Base-by-base conservation (phyloP, 768 basidiomycete genomes). In the Auricularia sp. region DNA sequence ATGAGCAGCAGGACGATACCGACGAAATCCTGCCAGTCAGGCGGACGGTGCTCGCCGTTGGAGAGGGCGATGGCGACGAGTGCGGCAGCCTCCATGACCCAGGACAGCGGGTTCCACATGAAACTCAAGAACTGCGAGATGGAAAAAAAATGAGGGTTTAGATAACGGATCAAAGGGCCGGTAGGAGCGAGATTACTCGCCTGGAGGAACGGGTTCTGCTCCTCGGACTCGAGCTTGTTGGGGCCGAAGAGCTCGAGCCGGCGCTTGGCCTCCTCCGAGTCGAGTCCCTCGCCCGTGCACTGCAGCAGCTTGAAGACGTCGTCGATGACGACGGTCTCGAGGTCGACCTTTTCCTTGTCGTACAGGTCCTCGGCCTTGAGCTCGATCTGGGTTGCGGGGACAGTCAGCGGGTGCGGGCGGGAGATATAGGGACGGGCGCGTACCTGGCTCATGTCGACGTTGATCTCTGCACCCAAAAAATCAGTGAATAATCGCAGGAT, bases 81-180 rank as follows among this genome's bases (percentile, higher is more conserved):
- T 7, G 92, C 91, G 45, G 94, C 94, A 67, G 89, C 94, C 77
- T 98, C 96, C 96, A 98, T 98, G 77, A 98, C 96, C 96, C 96
- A 98, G 39, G 96, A 98, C 13, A 98, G 82, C 54, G 96, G 96
- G 79, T 98, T 98, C 96, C 96, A 98, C 96, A 98, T 98, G 84
- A 98, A 98, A 74, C 87, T 87, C 70, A 94, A 79, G 77, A 95
- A 94, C 90, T 92, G 59, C 39, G 45, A 58, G 21, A 14, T 44
- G 62, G 24, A 29, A 37, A 24, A 59, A 4, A 54, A 7, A 14
- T 8, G 39, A 7, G 39, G 8, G 39, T 7, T 42, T 42, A 42
- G 39, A 42, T 42, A 42, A 42, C 39, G 39, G 39, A 51, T 51
- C 47, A 51, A 5, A 13, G 18, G 47, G 51, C 5, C 42, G n/a